Conservation (phyloP, 352 stramenopile genomes). For the Phytophthora aleatoria region DNA sequence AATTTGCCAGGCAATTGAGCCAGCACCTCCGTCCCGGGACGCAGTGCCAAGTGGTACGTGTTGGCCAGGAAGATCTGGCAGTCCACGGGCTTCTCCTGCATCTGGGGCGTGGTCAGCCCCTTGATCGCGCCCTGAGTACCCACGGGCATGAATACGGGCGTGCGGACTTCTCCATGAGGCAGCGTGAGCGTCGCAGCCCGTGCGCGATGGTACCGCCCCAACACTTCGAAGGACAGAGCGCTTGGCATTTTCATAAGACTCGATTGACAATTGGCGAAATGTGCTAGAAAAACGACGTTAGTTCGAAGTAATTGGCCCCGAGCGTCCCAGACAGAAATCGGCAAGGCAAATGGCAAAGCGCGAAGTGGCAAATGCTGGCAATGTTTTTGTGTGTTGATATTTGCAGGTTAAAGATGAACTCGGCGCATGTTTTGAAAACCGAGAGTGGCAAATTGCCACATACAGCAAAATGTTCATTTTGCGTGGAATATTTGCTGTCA, state of each 20-base stretch:
- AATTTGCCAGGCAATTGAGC: constrained; percentile 86
- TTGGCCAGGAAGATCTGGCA: constrained; percentile 96
- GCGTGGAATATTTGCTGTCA: constrained; percentile 17
- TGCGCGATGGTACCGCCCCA: constrained; percentile 55
- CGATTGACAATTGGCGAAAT: constrained; percentile 1
- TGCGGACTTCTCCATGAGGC: constrained; percentile 88
- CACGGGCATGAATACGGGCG: constrained; percentile 97
- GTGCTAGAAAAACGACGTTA: constrained; percentile 23
- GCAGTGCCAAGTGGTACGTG: constrained; percentile 97
- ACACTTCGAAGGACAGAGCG: constrained; percentile 50
- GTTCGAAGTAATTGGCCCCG: constrained; percentile 7
- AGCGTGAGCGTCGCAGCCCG: constrained; percentile 78
- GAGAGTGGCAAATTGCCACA: constrained; percentile 5
- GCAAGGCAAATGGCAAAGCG: not conserved
- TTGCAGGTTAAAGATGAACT: constrained; percentile 31
- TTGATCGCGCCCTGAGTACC: constrained; percentile 98
- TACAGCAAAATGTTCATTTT: constrained; percentile 25
- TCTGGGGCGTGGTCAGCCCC: constrained; percentile 85
- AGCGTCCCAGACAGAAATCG: not conserved
- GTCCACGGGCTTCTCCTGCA: constrained; percentile 65
- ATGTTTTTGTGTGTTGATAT: constrained; percentile 15
- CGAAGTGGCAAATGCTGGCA: constrained; percentile 1
- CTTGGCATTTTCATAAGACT: constrained; percentile 49
- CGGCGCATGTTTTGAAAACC: constrained; percentile 2
- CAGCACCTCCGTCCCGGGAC: constrained; percentile 91